Evolutionary conservation across 2,329 filamentous ascomycete genomes (phyloP), one percentile per base, ranked within the genome.

Genomic region (Fusarium torreyae): DNA sequence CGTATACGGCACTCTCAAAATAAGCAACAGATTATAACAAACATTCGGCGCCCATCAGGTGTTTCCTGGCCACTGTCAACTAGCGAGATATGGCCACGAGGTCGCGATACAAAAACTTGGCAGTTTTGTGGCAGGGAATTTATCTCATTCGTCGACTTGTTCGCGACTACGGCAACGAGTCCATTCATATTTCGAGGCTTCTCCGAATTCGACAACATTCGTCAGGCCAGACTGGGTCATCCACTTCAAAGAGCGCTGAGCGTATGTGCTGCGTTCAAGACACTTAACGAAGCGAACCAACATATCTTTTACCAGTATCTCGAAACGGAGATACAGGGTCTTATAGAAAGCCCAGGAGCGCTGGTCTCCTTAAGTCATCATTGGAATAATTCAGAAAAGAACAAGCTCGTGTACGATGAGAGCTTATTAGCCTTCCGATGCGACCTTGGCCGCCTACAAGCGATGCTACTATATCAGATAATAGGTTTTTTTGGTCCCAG

Each of bases 391-490:
- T n/a, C n/a, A n/a, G n/a, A n/a, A n/a, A n/a, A n/a, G n/a, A n/a
- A n/a, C 18, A 20, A 20, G 3, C 18, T 20, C 3, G 2, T 20
- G 18, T 44, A 33, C 20, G 26, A 44, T 4, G 13, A n/a, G 4
- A 34, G 40, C 22, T 18, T 63, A 1, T 34, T 24, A 9, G 20
- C 36, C 6, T 63, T 63, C 18, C 49, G 44, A 20, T 22, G 50
- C 39, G 18, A 33, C 20, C 58, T 62, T 52, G 40, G 31, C n/a
- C 58, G 52, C 11, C n/a, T 58, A 39, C 61, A 64, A 33, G 18
- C 50, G n/a, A 60, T 64, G 61, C 24, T 28, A 7, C 50, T 64
- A 8, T 64, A 64, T 33, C 61, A 64, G n/a, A 64, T 64, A 17
- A 60, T 60, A 26, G 28, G 55, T 14, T 31, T 64, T 2, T 64